Conservation (phyloP, 2,329 filamentous ascomycete species). For the Samsoniella hepiali region DNA sequence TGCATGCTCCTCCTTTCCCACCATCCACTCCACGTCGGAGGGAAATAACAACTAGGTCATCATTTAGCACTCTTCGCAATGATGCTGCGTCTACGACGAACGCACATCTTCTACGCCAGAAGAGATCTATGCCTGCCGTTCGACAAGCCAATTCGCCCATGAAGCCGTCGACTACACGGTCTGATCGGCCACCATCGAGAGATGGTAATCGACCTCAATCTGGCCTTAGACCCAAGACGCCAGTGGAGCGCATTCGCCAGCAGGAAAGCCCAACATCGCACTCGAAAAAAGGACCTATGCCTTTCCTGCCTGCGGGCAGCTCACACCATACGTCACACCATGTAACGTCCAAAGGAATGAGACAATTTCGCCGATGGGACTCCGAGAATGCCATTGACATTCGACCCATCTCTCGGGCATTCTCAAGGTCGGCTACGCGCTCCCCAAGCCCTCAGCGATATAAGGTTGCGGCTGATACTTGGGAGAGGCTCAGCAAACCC, state of each 20-base stretch:
- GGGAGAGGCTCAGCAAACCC: constrained; percentile 71
- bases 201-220: constrained; percentile 52
- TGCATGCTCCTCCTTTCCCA: constrained; percentile 50
- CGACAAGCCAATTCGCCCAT: constrained; percentile 48
- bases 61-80: constrained; percentile 50
- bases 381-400: constrained; percentile 67
- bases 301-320: constrained; percentile 76
- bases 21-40: constrained; percentile 60
- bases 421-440: constrained; percentile 57
- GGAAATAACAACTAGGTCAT: constrained; percentile 55
- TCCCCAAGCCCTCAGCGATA: constrained; percentile 58
- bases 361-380: constrained; percentile 74
- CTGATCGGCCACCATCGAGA: constrained; percentile 59
- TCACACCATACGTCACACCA: constrained; percentile 76
- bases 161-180: constrained; percentile 46
- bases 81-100: constrained; percentile 61
- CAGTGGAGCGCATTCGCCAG: constrained; percentile 58
- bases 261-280: constrained; percentile 51
- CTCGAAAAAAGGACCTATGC: constrained; percentile 58
- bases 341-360: constrained; percentile 65
- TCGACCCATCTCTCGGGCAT: constrained; percentile 54
- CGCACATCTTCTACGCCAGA: constrained; percentile 62
- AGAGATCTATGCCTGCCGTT: constrained; percentile 63
- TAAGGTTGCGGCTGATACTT: constrained; percentile 46
- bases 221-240: constrained; percentile 64